Percentiles rank a stretch among this genome's conserved stretches.
phyloP scores from a whole-genome alignment of 495 filamentous ascomycete genomes.

The Trichocladium uniseriatum region DNA sequence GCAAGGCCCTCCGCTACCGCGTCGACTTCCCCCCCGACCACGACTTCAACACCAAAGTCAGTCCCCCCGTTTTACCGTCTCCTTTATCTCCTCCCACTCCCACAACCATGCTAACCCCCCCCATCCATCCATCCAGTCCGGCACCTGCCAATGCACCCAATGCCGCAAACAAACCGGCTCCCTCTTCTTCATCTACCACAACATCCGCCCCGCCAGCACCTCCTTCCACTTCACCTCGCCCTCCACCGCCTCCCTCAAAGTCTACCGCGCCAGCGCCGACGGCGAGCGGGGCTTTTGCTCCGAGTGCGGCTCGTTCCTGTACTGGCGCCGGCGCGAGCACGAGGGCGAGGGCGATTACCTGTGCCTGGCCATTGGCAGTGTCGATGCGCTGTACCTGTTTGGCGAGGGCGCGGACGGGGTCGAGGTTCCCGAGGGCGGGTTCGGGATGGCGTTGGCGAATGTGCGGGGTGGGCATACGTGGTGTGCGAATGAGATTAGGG shows the following conservation, averaged over 20 bases:
- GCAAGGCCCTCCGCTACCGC: slow-evolving; percentile 27
- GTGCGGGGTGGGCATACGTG: slow-evolving; percentile 17
- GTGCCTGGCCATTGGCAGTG: too few species aligned
- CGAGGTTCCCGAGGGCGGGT: slow-evolving; percentile 20
- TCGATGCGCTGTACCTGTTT: slow-evolving; percentile 28
- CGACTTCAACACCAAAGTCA: slow-evolving; percentile 27
- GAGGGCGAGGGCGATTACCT: too few species aligned
- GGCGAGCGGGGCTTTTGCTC: slow-evolving; percentile 30
- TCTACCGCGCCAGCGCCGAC: slow-evolving; percentile 23
- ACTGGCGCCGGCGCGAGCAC: too few species aligned
- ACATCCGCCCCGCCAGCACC: not conserved
- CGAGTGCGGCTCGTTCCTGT: slow-evolving; percentile 31
- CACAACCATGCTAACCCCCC: too few species aligned
- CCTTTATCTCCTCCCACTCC: too few species aligned
- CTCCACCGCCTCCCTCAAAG: slow-evolving; percentile 18
- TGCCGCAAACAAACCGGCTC: slow-evolving; percentile 28
- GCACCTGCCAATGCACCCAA: too few species aligned
- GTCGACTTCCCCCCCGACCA: slow-evolving; percentile 28
- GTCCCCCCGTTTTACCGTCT: too few species aligned
- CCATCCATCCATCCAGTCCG: not conserved
- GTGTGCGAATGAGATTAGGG: slow-evolving; percentile 34
- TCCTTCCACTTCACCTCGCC: too few species aligned
- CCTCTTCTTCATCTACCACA: slow-evolving; percentile 27
- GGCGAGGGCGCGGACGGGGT: slow-evolving; percentile 20
- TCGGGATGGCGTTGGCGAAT: slow-evolving; percentile 25